A percentile compares a stretch with the other conserved stretches of the same genome.
phyloP scores from a whole-genome alignment of 78 protist genomes.

The Monocercomonoides exilis region DNA sequence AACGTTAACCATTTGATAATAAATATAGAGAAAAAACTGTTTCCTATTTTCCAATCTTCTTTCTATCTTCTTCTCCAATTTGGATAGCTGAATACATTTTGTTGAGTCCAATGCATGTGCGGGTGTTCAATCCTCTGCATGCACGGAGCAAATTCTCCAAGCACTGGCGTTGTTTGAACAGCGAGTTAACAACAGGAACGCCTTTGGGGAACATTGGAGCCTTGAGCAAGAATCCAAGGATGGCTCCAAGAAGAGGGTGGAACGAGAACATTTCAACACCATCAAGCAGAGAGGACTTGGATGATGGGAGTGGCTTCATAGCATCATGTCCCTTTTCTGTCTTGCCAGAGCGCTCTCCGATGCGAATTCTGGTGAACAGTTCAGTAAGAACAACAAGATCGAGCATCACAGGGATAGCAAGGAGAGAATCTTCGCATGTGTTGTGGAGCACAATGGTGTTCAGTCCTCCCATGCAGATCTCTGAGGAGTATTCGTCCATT shows the following conservation, averaged over 20 bases:
- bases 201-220: conserved; percentile 86
- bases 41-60: background rate
- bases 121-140: conserved; percentile 72
- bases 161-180: conserved; percentile 78
- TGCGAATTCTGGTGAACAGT: background rate
- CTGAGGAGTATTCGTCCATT: conserved; percentile 91
- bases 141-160: conserved; percentile 83
- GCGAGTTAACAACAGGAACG: conserved; percentile 90
- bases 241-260: conserved; percentile 8
- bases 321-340: conserved; percentile 28
- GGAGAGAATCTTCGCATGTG: conserved; percentile 86
- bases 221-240: conserved; percentile 60
- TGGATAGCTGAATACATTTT: conserved; percentile 47
- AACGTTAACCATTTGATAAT: background rate
- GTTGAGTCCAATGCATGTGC: conserved; percentile 59
- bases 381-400: conserved; percentile 65
- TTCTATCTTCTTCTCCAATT: background rate
- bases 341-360: background rate
- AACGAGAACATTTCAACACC: background rate
- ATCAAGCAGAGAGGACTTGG: conserved; percentile 16
- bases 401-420: conserved; percentile 95
- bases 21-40: background rate
- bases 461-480: conserved; percentile 92
- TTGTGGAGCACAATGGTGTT: conserved; percentile 76
- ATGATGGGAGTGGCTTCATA: conserved; percentile 62